Conservation (phyloP, 768 basidiomycete species). For the Naematelia aurantialba region DNA sequence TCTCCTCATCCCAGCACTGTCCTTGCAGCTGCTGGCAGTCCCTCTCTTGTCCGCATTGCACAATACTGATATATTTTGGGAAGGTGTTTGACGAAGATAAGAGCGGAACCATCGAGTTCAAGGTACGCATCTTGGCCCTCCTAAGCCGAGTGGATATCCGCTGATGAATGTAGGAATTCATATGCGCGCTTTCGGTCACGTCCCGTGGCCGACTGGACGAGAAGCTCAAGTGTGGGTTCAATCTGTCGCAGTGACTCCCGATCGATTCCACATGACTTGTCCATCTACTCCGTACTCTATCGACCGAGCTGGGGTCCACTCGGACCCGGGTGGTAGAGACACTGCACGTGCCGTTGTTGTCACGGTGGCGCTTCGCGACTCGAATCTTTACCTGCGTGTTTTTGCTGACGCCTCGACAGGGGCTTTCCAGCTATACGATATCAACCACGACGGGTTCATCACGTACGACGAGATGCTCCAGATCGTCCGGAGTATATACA, state of each 20-base stretch:
- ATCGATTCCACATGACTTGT: too few species aligned
- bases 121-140: conserved; percentile 59
- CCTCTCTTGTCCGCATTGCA: background rate
- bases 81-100: conserved; percentile 52
- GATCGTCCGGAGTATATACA: conserved; percentile 97
- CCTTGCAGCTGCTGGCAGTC: background rate
- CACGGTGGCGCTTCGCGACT: too few species aligned
- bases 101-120: conserved; percentile 83
- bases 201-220: conserved; percentile 90
- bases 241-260: too few species aligned
- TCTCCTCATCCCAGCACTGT: background rate
- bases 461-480: conserved; percentile 99
- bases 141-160: too few species aligned
- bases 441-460: conserved; percentile 95
- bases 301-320: too few species aligned
- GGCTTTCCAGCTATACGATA: conserved; percentile 99
- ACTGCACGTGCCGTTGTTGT: too few species aligned
- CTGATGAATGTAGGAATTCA: conserved; percentile 58
- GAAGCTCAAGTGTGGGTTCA: conserved; percentile 87
- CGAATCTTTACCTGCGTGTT: too few species aligned
- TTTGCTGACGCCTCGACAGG: conserved; percentile 65
- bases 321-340: too few species aligned
- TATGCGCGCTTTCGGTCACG: conserved; percentile 93
- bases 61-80: background rate
- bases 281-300: too few species aligned